phyloP scores from a whole-genome alignment of 83 land plant species.

The Thuja plicata region DNA sequence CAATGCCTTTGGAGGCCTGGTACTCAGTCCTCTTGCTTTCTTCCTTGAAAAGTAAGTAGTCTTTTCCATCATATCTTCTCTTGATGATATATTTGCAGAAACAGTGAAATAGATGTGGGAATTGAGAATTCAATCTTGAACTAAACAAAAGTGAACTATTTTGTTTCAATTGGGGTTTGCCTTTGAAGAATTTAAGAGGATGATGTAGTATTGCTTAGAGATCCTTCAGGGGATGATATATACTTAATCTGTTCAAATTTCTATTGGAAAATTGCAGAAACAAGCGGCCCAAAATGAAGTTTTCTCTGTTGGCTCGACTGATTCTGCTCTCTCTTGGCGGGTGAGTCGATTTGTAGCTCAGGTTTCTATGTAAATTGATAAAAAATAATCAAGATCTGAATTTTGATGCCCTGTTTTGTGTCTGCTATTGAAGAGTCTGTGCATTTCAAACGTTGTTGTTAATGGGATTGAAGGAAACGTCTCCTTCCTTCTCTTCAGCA shows the following conservation, averaged over 20 bases:
- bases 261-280: conserved; percentile 28
- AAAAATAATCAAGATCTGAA: neutral
- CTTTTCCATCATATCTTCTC: too few relatives aligned
- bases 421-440: conserved; percentile 33
- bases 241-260: neutral
- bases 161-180: too few relatives aligned
- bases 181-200: too few relatives aligned
- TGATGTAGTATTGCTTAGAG: neutral
- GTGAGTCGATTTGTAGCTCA: conserved; percentile 23
- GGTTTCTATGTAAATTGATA: neutral
- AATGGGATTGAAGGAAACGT: conserved; percentile 31
- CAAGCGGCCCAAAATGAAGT: conserved; percentile 37
- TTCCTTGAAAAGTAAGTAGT: neutral
- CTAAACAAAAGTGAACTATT: too few relatives aligned
- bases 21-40: neutral
- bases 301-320: conserved; percentile 25
- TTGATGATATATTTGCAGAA: too few relatives aligned
- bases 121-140: neutral
- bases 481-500: neutral
- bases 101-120: neutral
- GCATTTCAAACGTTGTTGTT: conserved; percentile 32
- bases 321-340: conserved; percentile 45
- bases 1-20: neutral
- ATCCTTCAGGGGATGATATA: neutral
- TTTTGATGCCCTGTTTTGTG: neutral